Percentiles rank a stretch among this genome's conserved stretches.
Conservation (phyloP, 2,329 filamentous ascomycete species). For the Diplodia seriata region DNA sequence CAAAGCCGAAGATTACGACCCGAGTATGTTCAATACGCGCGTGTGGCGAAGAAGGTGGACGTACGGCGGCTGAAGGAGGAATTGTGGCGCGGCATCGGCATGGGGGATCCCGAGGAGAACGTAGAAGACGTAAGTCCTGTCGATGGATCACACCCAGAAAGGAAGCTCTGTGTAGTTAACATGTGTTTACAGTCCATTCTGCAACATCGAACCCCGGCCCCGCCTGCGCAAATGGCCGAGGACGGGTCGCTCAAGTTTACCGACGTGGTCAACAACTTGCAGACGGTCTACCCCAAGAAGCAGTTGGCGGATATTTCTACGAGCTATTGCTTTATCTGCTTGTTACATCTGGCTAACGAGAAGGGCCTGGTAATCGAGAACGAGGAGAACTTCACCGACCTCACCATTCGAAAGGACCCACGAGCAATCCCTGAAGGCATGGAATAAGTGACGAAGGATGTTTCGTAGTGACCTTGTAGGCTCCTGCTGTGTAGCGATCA, state of each 20-base stretch:
- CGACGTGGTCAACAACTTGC: constrained; percentile 85
- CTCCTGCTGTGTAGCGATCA: not conserved
- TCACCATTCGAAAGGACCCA: constrained; percentile 56
- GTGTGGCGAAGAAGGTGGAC: constrained; percentile 72
- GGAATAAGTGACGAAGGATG: constrained; percentile 4
- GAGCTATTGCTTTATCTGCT: constrained; percentile 88
- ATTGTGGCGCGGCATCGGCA: constrained; percentile 66
- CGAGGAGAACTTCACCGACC: constrained; percentile 58
- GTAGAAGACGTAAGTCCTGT: constrained; percentile 47
- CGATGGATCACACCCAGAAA: not conserved
- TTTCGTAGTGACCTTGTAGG: not conserved
- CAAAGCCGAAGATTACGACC: constrained; percentile 66
- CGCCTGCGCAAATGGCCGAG: constrained; percentile 51
- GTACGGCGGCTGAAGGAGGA: constrained; percentile 69
- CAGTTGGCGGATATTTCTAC: constrained; percentile 95
- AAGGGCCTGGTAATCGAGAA: constrained; percentile 82
- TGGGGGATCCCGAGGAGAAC: constrained; percentile 2
- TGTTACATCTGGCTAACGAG: constrained; percentile 90
- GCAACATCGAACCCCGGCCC: constrained; percentile 3
- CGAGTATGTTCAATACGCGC: constrained; percentile 70
- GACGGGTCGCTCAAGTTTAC: constrained; percentile 78
- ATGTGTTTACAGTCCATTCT: not conserved
- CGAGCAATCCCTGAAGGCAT: constrained; percentile 7
- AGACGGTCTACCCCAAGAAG: constrained; percentile 82
- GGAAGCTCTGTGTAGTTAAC: not conserved